Base-by-base conservation (phyloP, 1,284 basidiomycete genomes). In the Coriolopsis trogii region DNA sequence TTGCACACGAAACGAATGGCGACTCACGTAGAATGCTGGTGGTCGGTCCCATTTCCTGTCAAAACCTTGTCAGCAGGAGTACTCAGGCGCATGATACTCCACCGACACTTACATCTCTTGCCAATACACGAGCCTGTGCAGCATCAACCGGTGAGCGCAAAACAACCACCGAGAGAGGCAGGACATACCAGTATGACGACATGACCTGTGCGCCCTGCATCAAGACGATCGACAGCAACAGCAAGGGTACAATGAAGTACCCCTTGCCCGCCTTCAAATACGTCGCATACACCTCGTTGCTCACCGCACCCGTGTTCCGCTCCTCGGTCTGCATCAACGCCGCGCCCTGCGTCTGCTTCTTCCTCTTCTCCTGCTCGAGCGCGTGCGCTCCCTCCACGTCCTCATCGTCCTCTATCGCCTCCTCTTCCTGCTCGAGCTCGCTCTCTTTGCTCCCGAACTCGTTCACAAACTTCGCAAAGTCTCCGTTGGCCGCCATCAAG, bases 391-490 rank as follows among this genome's bases (percentile, higher is more conserved):
- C 40, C 29, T 38, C 40, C 16, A 64, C 62, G 21, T 63, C 62
- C 46, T 59, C 55, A 58, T 71, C 73, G 20, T 60, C 46, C 52
- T 59, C 61, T 20, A 51, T 54, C 23, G 55, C 57, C 12, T 77
- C 80, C 20, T 64, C 55, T 41, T 66, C 70, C 38, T 64, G 54
- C 56, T 69, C 63, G 38, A 62, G 54, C 47, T 64, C 41, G 41
- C 68, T 64, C 46, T 82, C 79, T 53, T 79, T 79, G 26, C 79
- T 76, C 16, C 83, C 84, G 55, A 87, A 86, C 58, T 84, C 88
- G 21, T 73, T 71, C 49, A 94, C 75, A 55, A 95, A 86, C 48
- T 76, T 78, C 24, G 87, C 73, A 64, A 95, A 95, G 21, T 84
- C 82, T 4, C 88, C 87, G 12, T 82, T 69, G 36, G 76, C 78